phyloP scores from a whole-genome alignment of 306 rosid genomes.

The Quercus suber region DNA sequence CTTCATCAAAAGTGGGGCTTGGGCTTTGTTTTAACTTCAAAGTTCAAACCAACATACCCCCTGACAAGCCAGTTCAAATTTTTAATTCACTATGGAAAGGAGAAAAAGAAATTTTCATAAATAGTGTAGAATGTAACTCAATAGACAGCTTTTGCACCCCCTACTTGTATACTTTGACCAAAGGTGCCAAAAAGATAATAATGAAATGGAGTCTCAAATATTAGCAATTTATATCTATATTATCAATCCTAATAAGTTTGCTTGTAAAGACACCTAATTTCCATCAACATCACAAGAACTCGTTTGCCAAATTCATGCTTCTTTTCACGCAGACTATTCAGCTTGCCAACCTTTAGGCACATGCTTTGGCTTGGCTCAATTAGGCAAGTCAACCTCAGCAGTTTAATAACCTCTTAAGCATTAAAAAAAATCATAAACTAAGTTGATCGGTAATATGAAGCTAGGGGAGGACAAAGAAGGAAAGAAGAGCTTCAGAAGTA shows the following conservation, averaged over 20 bases:
- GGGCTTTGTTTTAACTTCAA: constrained; percentile 94
- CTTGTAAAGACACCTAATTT: background rate
- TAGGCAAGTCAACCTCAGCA: background rate
- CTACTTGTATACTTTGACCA: constrained; percentile 13
- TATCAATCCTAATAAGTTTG: constrained; percentile 22
- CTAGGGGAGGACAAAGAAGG: background rate
- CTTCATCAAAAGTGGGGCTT: constrained; percentile 88
- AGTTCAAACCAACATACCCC: constrained; percentile 99
- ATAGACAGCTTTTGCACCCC: constrained; percentile 25
- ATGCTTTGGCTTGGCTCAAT: background rate
- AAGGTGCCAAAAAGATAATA: background rate
- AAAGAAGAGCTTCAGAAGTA: background rate
- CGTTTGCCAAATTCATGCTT: background rate
- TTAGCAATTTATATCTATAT: background rate
- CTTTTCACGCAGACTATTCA: background rate
- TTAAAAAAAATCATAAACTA: background rate
- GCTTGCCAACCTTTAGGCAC: background rate
- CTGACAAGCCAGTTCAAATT: constrained; percentile 96
- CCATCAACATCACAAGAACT: background rate
- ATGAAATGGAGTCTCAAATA: constrained; percentile 14
- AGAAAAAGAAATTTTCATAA: constrained; percentile 25
- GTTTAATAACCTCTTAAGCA: background rate
- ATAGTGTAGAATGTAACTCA: constrained; percentile 11
- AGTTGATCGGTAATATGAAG: background rate
- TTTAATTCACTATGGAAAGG: constrained; percentile 48